Conservation (phyloP, 2,329 filamentous ascomycete species). For the Rosellinia necatrix region DNA sequence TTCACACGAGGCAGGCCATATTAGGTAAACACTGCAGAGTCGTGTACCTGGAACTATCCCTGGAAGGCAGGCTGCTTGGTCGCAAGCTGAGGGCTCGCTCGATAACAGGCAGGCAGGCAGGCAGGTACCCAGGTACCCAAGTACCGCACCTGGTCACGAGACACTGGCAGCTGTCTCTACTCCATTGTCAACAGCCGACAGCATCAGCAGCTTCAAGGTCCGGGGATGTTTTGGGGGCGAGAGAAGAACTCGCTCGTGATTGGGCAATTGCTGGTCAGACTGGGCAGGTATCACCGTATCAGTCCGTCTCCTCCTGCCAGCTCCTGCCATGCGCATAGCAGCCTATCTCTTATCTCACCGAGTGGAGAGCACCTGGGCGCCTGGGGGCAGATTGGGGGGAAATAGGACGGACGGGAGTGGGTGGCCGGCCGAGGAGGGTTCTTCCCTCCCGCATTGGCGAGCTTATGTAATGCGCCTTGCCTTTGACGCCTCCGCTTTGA, state of each 20-base stretch:
- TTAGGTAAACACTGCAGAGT: conserved; percentile 11
- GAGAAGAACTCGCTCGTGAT: not conserved
- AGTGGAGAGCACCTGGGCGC: too few relatives aligned
- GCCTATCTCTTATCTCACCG: too few relatives aligned
- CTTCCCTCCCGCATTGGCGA: not conserved
- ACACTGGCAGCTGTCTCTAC: not conserved
- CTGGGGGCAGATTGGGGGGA: too few relatives aligned
- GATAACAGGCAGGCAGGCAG: too few relatives aligned
- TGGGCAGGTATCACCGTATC: not conserved
- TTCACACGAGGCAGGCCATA: conserved; percentile 9
- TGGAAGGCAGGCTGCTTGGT: too few relatives aligned
- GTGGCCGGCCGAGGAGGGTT: too few relatives aligned
- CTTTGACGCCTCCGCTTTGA: not conserved
- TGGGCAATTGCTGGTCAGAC: not conserved
- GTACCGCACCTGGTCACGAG: not conserved
- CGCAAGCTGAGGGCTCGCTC: too few relatives aligned
- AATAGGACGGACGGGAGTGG: too few relatives aligned
- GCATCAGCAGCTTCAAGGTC: not conserved
- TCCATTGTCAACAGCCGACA: too few relatives aligned
- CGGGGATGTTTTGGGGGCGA: not conserved
- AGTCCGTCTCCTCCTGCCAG: too few relatives aligned
- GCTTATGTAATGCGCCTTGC: conserved; percentile 13
- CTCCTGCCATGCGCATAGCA: too few relatives aligned
- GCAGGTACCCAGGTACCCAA: too few relatives aligned
- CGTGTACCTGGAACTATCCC: not conserved